Evolutionary conservation across 2,329 filamentous ascomycete genomes (phyloP).

Genomic region (Pseudovirgaria hyperparasitica): DNA sequence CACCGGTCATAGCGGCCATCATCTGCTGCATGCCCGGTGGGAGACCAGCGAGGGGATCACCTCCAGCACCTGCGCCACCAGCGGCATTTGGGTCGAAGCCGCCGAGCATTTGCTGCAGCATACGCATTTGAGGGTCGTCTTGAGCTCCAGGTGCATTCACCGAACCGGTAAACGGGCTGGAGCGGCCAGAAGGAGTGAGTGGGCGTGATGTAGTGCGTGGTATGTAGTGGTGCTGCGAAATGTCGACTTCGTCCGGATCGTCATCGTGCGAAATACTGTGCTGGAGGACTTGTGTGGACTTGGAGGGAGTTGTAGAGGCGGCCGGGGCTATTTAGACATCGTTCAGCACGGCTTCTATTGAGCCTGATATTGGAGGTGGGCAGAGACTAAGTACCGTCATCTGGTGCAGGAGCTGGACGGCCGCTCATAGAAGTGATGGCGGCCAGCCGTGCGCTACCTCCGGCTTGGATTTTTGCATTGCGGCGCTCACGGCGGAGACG

Average conservation of each 20-base stretch:
- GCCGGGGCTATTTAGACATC: conserved; percentile 1
- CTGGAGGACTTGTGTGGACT: conserved; percentile 13
- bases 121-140: conserved; percentile 59
- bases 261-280: conserved; percentile 20
- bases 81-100: conserved; percentile 25
- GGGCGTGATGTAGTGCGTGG: conserved; percentile 35
- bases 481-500: conserved; percentile 66
- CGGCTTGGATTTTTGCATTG: conserved; percentile 64
- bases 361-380: conserved; percentile 15
- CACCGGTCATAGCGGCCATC: conserved; percentile 32
- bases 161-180: conserved; percentile 6
- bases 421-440: conserved; percentile 61
- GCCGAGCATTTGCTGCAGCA: conserved; percentile 63
- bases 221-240: conserved; percentile 59
- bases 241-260: conserved; percentile 63
- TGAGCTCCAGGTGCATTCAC: conserved; percentile 13
- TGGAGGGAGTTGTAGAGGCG: conserved; percentile 13
- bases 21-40: conserved; percentile 30
- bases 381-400: conserved; percentile 22
- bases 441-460: conserved; percentile 56
- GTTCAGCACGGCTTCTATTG: conserved; percentile 6
- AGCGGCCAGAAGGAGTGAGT: conserved; percentile 17
- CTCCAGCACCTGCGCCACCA: conserved; percentile 13
- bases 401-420: conserved; percentile 28
- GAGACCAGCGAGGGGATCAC: conserved; percentile 19